Conservation (phyloP, 768 basidiomycete species). For the Phaffia australis region DNA sequence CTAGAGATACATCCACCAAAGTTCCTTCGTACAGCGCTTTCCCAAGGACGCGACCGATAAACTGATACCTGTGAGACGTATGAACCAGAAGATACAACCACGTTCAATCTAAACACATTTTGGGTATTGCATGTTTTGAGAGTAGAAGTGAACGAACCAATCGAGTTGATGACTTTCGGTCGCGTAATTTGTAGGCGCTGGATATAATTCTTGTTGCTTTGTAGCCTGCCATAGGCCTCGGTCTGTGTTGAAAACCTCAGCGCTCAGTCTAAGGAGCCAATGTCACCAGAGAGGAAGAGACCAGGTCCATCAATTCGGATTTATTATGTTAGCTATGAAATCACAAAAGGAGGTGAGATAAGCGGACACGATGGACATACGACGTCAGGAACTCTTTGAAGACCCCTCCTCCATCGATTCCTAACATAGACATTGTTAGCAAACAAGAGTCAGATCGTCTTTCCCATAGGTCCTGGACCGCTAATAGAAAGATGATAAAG, state of each 20-base stretch:
- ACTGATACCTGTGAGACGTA: conserved; percentile 9
- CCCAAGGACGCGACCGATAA: conserved; percentile 62
- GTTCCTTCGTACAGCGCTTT: conserved; percentile 97
- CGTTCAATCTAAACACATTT: too few species aligned
- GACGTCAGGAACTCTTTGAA: conserved; percentile 94
- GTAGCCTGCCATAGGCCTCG: conserved; percentile 88
- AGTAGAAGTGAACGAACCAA: conserved; percentile 11
- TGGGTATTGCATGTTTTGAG: too few species aligned
- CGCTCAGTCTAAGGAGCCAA: background rate
- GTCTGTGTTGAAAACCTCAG: conserved; percentile 85
- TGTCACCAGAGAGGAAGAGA: background rate
- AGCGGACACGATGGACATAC: conserved; percentile 31
- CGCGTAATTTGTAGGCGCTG: conserved; percentile 84
- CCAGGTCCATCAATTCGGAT: background rate
- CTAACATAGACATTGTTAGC: background rate
- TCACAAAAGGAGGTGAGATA: background rate
- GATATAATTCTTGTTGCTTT: conserved; percentile 85
- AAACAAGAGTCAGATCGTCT: background rate
- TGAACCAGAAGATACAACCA: too few species aligned
- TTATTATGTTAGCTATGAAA: background rate
- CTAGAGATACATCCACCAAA: conserved; percentile 85
- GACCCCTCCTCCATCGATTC: conserved; percentile 51
- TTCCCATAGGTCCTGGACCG: background rate
- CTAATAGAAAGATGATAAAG: background rate
- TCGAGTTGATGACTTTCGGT: conserved; percentile 46